A percentile compares a stretch with the other conserved stretches of the same genome.
These are phyloP conservation scores for Pugionium cornutum DNA, from an alignment of 345 rosid species.

Conservation along the genomic window DNA sequence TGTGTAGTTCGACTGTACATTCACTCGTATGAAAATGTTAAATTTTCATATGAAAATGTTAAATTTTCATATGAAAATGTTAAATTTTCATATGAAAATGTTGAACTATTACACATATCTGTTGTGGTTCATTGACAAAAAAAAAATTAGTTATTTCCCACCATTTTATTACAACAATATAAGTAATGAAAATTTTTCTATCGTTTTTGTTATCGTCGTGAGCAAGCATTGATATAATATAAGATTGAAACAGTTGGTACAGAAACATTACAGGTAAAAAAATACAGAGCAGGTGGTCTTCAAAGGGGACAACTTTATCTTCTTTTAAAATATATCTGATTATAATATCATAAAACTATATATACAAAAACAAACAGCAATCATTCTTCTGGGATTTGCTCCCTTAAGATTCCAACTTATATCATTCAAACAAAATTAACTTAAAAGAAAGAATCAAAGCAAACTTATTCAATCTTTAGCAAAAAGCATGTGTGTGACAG, in stretches of 20 bases:
- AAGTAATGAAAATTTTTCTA: too few species aligned
- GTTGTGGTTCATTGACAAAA: too few species aligned
- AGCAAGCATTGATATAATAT: slow-evolving; percentile 19
- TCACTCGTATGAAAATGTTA: too few species aligned
- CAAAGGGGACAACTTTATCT: slow-evolving; percentile 39
- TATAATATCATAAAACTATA: slow-evolving; percentile 20
- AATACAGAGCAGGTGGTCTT: slow-evolving; percentile 39
- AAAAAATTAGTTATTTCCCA: too few species aligned
- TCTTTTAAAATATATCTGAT: neutral
- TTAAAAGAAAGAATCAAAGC: slow-evolving; percentile 1
- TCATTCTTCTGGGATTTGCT: slow-evolving; percentile 36
- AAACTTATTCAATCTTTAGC: slow-evolving; percentile 18
- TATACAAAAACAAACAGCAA: slow-evolving; percentile 22
- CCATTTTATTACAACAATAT: too few species aligned
- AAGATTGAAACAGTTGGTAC: slow-evolving; percentile 22
- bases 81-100: too few species aligned
- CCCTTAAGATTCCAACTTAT: slow-evolving; percentile 38
- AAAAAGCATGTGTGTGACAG: slow-evolving; percentile 35
- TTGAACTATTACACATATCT: too few species aligned
- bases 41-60: too few species aligned
- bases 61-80: too few species aligned
- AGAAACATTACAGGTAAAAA: slow-evolving; percentile 39
- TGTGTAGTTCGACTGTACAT: too few species aligned
- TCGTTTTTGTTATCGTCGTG: too few species aligned
- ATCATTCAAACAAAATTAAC: slow-evolving; percentile 12